Conservation (phyloP, 176 grass and related monocot genomes). For the Saccharum spontaneum region DNA sequence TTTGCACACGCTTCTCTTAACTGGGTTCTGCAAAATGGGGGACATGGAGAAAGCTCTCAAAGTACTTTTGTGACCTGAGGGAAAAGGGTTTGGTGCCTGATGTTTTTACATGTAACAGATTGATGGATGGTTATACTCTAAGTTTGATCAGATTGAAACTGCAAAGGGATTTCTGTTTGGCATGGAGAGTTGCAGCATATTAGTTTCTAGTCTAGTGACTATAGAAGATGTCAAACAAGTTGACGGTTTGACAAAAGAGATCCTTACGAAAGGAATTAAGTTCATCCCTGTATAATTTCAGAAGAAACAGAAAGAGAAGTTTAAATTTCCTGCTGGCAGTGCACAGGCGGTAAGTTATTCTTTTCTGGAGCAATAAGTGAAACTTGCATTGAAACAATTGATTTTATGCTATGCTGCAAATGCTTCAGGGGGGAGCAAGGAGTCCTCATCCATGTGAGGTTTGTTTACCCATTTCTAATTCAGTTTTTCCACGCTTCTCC, state of each 20-base stretch:
- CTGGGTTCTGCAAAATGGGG: constrained; percentile 43
- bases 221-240: constrained; percentile 36
- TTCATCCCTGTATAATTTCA: constrained; percentile 24
- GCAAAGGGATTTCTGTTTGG: constrained; percentile 31
- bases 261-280: constrained; percentile 29
- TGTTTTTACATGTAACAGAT: constrained; percentile 12
- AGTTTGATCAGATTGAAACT: neutral
- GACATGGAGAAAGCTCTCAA: constrained; percentile 29
- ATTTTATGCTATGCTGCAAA: neutral
- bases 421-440: constrained; percentile 4
- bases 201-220: constrained; percentile 20
- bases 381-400: neutral
- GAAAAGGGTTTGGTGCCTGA: constrained; percentile 27
- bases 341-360: neutral
- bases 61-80: constrained; percentile 18
- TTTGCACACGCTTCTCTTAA: constrained; percentile 36
- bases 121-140: constrained; percentile 31
- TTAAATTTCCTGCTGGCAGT: neutral
- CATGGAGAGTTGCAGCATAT: constrained; percentile 3
- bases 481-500: neutral
- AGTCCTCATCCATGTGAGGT: neutral
- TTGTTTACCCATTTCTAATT: neutral
- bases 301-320: constrained; percentile 16
- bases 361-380: neutral
- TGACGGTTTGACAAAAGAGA: constrained; percentile 34